Evolutionary conservation across 805 yeast genomes (phyloP), one percentile per base, ranked within the genome.

Genomic region (Lipomyces kockii): DNA sequence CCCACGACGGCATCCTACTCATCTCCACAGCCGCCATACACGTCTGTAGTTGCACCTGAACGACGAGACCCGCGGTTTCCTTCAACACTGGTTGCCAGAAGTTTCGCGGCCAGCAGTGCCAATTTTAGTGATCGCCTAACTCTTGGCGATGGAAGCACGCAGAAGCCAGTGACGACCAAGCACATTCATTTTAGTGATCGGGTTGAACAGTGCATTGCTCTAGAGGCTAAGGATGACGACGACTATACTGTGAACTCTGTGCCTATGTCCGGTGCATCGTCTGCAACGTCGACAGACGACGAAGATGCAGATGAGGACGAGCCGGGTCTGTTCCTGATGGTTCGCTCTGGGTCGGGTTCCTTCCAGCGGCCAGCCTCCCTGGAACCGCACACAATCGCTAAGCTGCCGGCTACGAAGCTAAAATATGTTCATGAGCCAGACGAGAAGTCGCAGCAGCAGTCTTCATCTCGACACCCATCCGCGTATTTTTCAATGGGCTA

Each of bases 151-250:
- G 53, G 53, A 14, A 52, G 34, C 35, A 22, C 61, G 32, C 61
- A 32, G 27, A 61, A 62, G 49, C 56, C 57, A 25, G 5, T 59
- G 5, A 32, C 71, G 14, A 61, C 65, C 14, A 65, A 96, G 68
- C 97, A 86, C 73, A 93, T 95, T 69, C 98, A 93, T 78, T 95
- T 95, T 80, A 95, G 89, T 77, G 96, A 92, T 76, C 87, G 92
- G 63, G 99, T 95, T 39, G 93, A 92, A 77, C 99, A 95, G 78
- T 95, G 99, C 78, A 87, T 91, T 69, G 93, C 97, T 0, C 76
- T 93, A 11, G 87, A 84, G 37, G 73, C 75, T 27, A 78, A 76
- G 34, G 77, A 75, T n/a, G 77, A 77, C 32, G 69, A 68, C 34
- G 71, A 66, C 7, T 53, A 65, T 20, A 29, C 58, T 0, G 25